These are phyloP conservation scores for Fusarium chuoi DNA, from an alignment of 2,329 filamentous ascomycete species.

Conservation along the genomic window DNA sequence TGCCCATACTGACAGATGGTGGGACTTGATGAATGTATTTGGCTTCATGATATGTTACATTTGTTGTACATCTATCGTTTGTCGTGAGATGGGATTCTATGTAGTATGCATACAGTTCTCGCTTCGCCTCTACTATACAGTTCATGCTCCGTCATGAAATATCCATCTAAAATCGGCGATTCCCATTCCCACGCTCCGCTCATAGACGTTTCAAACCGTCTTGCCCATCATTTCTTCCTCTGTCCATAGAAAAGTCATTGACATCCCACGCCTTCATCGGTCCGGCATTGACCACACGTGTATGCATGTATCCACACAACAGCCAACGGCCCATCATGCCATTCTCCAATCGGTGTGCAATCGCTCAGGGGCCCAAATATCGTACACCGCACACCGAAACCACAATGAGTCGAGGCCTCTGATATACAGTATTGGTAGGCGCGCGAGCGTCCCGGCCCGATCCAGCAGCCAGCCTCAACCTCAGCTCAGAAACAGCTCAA, in stretches of 20 bases:
- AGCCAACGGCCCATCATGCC: slow-evolving; percentile 18
- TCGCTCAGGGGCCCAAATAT: slow-evolving; percentile 6
- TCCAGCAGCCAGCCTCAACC: slow-evolving; percentile 19
- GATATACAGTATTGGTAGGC: neutral
- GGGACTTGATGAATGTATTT: neutral
- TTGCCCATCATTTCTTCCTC: slow-evolving; percentile 7
- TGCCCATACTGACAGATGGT: neutral
- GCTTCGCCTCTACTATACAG: slow-evolving; percentile 11
- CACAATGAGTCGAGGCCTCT: slow-evolving; percentile 3
- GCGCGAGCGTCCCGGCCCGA: slow-evolving; percentile 10
- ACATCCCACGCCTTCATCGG: slow-evolving; percentile 16
- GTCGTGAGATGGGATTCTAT: slow-evolving; percentile 41
- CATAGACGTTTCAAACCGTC: neutral
- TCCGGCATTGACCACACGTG: slow-evolving; percentile 18
- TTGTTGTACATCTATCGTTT: slow-evolving; percentile 16
- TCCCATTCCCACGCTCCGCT: slow-evolving; percentile 9
- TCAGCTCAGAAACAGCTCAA: slow-evolving; percentile 47
- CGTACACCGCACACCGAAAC: slow-evolving; percentile 33
- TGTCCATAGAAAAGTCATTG: neutral
- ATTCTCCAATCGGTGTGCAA: neutral
- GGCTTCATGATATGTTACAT: neutral
- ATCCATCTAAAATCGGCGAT: slow-evolving; percentile 14
- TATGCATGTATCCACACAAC: slow-evolving; percentile 21
- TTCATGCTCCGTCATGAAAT: slow-evolving; percentile 2
- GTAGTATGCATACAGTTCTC: slow-evolving; percentile 17